Evolutionary conservation across 352 stramenopile species (phyloP).

Genomic region (Phytophthora podocarpi): DNA sequence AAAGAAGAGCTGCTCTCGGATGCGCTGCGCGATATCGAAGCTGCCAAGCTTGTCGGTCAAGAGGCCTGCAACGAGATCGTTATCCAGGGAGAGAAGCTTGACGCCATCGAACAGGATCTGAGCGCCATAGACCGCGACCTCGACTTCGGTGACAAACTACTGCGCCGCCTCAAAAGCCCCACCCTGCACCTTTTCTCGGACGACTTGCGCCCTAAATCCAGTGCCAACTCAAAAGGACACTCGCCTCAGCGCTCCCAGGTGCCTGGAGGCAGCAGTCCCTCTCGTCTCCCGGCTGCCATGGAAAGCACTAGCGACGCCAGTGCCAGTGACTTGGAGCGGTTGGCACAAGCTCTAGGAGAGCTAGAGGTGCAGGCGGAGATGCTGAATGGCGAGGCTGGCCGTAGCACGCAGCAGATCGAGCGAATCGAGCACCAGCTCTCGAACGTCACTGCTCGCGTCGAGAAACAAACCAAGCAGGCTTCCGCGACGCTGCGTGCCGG

Average conservation of each 20-base stretch:
- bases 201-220: constrained; percentile 37
- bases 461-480: constrained; percentile 74
- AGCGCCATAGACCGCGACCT: constrained; percentile 63
- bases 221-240: constrained; percentile 4
- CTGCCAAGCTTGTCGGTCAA: constrained; percentile 68
- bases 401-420: constrained; percentile 76
- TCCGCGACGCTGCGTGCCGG: constrained; percentile 44
- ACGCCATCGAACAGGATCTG: constrained; percentile 68
- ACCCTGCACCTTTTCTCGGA: constrained; percentile 74
- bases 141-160: constrained; percentile 76
- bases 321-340: constrained; percentile 64
- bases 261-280: constrained; percentile 12
- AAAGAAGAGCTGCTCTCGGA: constrained; percentile 76
- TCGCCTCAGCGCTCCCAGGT: constrained; percentile 26
- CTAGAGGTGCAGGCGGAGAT: constrained; percentile 73
- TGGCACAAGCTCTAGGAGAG: constrained; percentile 64
- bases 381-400: constrained; percentile 68
- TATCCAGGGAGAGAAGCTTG: constrained; percentile 75
- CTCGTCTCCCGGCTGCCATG: constrained; percentile 20
- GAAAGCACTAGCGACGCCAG: constrained; percentile 17
- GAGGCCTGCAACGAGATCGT: constrained; percentile 80
- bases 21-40: constrained; percentile 74
- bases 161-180: constrained; percentile 69
- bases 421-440: constrained; percentile 72
- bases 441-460: constrained; percentile 66